Evolutionary conservation across 352 stramenopile genomes (phyloP), one percentile per base, ranked within the genome.

Genomic region (Phytopythium oedochilum): DNA sequence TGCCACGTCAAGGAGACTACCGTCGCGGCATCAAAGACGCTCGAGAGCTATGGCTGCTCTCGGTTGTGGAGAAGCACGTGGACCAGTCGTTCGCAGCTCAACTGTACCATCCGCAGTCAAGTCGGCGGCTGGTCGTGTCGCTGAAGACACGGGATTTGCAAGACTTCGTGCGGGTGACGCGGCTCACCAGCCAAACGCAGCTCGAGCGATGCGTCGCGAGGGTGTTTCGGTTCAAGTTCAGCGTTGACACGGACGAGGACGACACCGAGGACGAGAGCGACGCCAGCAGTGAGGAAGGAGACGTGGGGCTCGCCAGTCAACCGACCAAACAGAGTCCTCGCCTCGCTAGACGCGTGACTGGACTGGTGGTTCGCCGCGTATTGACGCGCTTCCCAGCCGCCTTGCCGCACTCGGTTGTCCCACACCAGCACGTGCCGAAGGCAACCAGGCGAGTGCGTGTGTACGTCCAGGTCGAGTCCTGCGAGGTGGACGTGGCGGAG

Each of bases 381-480:
- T 36, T 85, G 7, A 61, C 67, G 6, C 52, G 70, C 1, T 88
- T 92, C 44, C 73, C 73, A 6, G 73, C 65, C 1, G 66, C 55
- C 17, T 53, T 92, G 20, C 75, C 57, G 15, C 66, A 81, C 20
- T 38, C 63, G 1, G 35, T 63, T 18, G 70, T 66, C 20, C 61
- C 62, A 5, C 65, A 86, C 11, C 79, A 89, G 15, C 14, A 26
- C 0, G 35, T 92, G 4, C 57, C 69, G 9, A 72, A 70, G 28
- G 32, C 29, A 11, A 64, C 70, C 5, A 48, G 64, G 8, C 61
- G 86, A 6, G 34, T 78, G 10, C 75, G 77, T 0, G 53, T 44
- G 25, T 88, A 88, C 47, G 54, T 88, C 8, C 79, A 92, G 59
- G 75, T 79, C 9, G 82, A 92, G 38, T 63, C 76, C 0, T 60